Evolutionary conservation across 495 filamentous ascomycete genomes (phyloP).

Genomic region (Cercophora newfieldiana): DNA sequence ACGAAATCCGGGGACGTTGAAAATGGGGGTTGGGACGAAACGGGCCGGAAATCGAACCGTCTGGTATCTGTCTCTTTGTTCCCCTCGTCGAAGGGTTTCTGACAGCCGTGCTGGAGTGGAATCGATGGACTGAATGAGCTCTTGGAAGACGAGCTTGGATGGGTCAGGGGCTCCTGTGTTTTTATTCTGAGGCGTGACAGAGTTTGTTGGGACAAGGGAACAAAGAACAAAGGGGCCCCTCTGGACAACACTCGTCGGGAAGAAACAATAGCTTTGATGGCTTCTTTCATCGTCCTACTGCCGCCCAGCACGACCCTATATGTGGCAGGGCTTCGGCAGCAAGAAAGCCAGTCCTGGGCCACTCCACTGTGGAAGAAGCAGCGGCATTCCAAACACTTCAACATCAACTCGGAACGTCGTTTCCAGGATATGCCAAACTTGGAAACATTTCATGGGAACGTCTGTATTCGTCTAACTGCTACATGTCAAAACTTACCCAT

Average conservation of each 20-base stretch:
- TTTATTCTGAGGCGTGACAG: neutral
- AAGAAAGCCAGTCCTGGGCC: too few species aligned
- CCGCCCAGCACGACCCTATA: too few species aligned
- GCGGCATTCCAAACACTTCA: too few species aligned
- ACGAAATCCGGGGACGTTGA: neutral
- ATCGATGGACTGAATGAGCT: neutral
- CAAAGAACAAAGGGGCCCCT: neutral
- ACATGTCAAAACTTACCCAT: too few species aligned
- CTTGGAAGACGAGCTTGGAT: neutral
- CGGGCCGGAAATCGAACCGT: neutral
- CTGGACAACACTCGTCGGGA: neutral
- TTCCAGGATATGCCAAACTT: too few species aligned
- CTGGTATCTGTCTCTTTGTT: neutral
- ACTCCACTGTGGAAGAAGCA: too few species aligned
- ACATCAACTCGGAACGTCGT: too few species aligned
- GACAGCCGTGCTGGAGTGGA: neutral
- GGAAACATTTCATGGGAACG: too few species aligned
- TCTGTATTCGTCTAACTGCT: too few species aligned
- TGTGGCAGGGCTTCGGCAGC: too few species aligned
- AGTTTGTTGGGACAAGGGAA: neutral
- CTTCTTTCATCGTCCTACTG: too few species aligned
- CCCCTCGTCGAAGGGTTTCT: neutral
- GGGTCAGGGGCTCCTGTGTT: neutral
- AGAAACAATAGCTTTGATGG: neutral
- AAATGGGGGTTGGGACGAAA: neutral